Conservation (phyloP, 306 rosid genomes). For the Cyclanthera cordifolia region DNA sequence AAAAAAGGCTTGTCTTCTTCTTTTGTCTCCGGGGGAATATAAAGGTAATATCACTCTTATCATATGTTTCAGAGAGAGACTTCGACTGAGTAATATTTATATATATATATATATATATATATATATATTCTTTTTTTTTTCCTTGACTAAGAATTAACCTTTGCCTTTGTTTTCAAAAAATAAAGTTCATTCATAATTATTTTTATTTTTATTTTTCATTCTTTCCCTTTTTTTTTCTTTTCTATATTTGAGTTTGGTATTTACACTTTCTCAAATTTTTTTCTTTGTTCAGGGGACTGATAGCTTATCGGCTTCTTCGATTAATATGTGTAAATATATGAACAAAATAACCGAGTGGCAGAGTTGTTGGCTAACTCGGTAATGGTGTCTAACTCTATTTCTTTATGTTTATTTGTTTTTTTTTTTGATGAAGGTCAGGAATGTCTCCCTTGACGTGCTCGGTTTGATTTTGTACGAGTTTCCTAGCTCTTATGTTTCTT, state of each 20-base stretch:
- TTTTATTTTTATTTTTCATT: background rate
- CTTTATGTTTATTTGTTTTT: too few relatives aligned
- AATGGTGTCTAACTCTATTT: too few relatives aligned
- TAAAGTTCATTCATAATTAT: background rate
- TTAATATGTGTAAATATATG: background rate
- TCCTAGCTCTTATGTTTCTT: too few relatives aligned
- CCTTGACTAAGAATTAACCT: background rate
- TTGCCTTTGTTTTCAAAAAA: background rate
- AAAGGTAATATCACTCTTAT: conserved; percentile 13
- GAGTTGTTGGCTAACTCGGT: too few relatives aligned
- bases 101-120: background rate
- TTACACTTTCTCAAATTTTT: background rate
- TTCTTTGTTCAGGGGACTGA: background rate
- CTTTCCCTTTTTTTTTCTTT: background rate
- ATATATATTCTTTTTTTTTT: background rate
- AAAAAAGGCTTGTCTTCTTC: conserved; percentile 10
- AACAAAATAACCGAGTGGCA: too few relatives aligned
- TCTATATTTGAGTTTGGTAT: background rate
- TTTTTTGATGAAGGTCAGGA: too few relatives aligned
- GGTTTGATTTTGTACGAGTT: too few relatives aligned
- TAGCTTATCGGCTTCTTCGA: background rate
- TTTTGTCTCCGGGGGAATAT: background rate
- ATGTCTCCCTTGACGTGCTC: too few relatives aligned
- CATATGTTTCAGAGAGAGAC: conserved; percentile 1
- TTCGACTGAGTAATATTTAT: background rate